Conservation (phyloP, 768 basidiomycete genomes). For the Rubroboletus satanas region DNA sequence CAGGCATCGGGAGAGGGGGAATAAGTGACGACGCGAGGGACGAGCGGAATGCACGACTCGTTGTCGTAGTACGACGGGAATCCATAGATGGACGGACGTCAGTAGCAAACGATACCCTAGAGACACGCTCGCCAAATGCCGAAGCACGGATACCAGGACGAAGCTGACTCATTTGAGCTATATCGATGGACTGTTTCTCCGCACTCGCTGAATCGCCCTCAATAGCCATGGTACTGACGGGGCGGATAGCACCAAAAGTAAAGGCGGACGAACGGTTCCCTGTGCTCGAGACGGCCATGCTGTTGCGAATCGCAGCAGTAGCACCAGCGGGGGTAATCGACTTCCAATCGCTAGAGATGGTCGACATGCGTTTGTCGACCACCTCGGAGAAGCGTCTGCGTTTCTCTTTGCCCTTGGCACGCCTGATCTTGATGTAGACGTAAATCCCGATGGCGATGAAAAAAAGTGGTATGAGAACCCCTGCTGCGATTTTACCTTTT, state of each 20-base stretch:
- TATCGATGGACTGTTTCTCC: constrained; percentile 41
- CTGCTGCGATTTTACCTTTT: constrained; percentile 63
- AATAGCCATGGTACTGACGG: constrained; percentile 41
- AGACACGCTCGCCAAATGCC: constrained; percentile 46
- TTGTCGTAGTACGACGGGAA: constrained; percentile 38
- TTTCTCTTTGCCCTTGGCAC: constrained; percentile 47
- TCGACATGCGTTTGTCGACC: constrained; percentile 81
- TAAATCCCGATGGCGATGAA: constrained; percentile 42
- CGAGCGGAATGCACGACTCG: constrained; percentile 44
- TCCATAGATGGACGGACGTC: constrained; percentile 49
- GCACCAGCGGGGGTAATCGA: constrained; percentile 67
- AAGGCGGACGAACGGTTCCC: constrained; percentile 46
- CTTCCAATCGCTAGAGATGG: constrained; percentile 76
- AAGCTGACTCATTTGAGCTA: constrained; percentile 39
- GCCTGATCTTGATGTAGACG: constrained; percentile 51
- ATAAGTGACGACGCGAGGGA: constrained; percentile 39
- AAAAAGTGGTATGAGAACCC: constrained; percentile 59
- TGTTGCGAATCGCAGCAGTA: constrained; percentile 66
- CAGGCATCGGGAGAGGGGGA: constrained; percentile 38
- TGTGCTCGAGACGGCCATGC: constrained; percentile 47
- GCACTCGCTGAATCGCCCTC: constrained; percentile 37
- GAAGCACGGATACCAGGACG: constrained; percentile 55
- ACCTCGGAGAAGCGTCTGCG: constrained; percentile 58
- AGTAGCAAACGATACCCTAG: constrained; percentile 68
- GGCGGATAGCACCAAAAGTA: constrained; percentile 54